Evolutionary conservation across 2,329 filamentous ascomycete species (phyloP).

Genomic region (Pseudogymnoascus pannorum): DNA sequence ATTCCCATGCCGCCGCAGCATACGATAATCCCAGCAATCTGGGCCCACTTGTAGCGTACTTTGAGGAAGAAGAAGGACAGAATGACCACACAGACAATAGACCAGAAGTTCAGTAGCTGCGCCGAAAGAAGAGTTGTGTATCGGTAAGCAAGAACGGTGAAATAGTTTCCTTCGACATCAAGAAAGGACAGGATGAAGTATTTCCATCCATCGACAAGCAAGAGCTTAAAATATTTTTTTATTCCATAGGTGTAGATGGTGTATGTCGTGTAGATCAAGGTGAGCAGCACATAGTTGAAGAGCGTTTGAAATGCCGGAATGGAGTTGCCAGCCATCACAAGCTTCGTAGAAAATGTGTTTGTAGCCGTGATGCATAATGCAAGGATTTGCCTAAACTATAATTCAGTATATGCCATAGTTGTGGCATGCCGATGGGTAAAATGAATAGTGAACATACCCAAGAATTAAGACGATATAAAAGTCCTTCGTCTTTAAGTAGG

Average conservation of each 20-base stretch:
- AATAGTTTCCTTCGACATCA: slow-evolving; percentile 97
- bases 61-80: slow-evolving; percentile 75
- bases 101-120: slow-evolving; percentile 98
- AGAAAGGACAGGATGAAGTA: slow-evolving; percentile 89
- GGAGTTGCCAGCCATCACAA: slow-evolving; percentile 59
- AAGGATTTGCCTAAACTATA: slow-evolving; percentile 57
- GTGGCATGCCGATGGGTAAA: slow-evolving; percentile 10
- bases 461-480: slow-evolving; percentile 80
- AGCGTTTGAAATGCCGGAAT: slow-evolving; percentile 95
- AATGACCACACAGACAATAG: slow-evolving; percentile 84
- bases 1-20: slow-evolving; percentile 87
- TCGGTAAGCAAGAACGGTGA: slow-evolving; percentile 88
- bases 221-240: slow-evolving; percentile 57
- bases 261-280: slow-evolving; percentile 71
- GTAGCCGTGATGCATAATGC: slow-evolving; percentile 86
- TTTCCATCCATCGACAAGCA: slow-evolving; percentile 75
- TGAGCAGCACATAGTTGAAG: slow-evolving; percentile 87
- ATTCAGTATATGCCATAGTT: neutral
- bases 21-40: slow-evolving; percentile 79
- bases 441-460: slow-evolving; percentile 43
- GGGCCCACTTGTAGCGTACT: slow-evolving; percentile 83
- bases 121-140: slow-evolving; percentile 88
- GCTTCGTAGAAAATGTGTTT: slow-evolving; percentile 79
- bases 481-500: slow-evolving; percentile 74
- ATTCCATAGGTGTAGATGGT: slow-evolving; percentile 75